Percentiles rank a stretch among this genome's conserved stretches.
phyloP scores from a whole-genome alignment of 805 yeast species.

The Cyberlindnera maclurae region DNA sequence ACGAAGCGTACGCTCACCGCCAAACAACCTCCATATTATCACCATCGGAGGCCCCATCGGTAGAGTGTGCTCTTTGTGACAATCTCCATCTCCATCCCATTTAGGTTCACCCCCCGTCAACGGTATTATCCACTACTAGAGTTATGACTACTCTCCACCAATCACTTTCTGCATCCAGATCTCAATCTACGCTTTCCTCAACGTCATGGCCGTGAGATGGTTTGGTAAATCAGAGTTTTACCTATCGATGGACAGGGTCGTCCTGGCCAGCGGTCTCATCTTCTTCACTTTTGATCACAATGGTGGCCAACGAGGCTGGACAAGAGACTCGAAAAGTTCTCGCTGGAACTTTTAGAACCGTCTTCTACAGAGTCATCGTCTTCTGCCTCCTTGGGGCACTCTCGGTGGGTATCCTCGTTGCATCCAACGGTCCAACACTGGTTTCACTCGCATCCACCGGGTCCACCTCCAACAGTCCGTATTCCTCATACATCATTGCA shows the following conservation, averaged over 20 bases:
- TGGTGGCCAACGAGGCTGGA: constrained; percentile 82
- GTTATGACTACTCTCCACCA: constrained; percentile 67
- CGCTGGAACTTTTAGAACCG: constrained; percentile 68
- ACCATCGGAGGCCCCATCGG: constrained; percentile 83
- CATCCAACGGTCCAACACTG: constrained; percentile 50
- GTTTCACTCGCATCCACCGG: constrained; percentile 48
- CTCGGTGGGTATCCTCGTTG: constrained; percentile 57
- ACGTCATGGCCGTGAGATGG: constrained; percentile 46
- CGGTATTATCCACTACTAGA: constrained; percentile 47
- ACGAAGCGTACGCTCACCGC: constrained; percentile 30
- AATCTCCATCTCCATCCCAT: constrained; percentile 38
- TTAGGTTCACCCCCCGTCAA: constrained; percentile 48
- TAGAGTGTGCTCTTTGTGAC: constrained; percentile 72
- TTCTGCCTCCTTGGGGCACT: constrained; percentile 64
- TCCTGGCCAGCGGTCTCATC: constrained; percentile 61
- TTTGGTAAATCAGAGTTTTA: constrained; percentile 49
- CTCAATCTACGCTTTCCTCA: constrained; percentile 45
- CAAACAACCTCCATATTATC: constrained; percentile 68
- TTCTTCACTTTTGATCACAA: constrained; percentile 66
- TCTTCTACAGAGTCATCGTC: constrained; percentile 49
- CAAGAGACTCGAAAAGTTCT: constrained; percentile 60
- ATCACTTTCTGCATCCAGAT: constrained; percentile 43
- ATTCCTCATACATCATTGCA: constrained; percentile 53
- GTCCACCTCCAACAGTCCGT: constrained; percentile 47
- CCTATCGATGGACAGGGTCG: constrained; percentile 62